Percentiles rank a stretch among this genome's conserved stretches.
These are phyloP conservation scores for Neopestalotiopsis clavispora DNA, from an alignment of 2,329 filamentous ascomycete genomes.

Conservation along the genomic window DNA sequence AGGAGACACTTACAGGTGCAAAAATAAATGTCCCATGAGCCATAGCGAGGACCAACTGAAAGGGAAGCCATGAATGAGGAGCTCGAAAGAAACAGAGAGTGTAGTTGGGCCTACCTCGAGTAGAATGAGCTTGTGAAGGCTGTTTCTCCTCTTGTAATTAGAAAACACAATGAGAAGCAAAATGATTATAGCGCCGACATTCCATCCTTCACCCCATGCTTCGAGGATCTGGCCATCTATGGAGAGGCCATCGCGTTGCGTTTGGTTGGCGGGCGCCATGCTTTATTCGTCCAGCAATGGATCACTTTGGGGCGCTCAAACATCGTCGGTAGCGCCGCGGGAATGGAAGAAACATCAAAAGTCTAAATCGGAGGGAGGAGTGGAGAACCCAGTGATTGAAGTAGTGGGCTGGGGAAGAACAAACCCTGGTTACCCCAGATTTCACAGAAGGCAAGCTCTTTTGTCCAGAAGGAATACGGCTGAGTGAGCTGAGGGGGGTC, in stretches of 20 bases:
- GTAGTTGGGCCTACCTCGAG: slow-evolving; percentile 42
- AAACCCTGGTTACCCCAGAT: background rate
- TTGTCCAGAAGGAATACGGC: background rate
- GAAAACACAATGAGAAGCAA: slow-evolving; percentile 52
- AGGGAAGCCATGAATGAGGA: slow-evolving; percentile 3
- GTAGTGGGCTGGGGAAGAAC: background rate
- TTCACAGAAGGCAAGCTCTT: background rate
- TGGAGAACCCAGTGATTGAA: background rate
- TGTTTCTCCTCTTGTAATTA: slow-evolving; percentile 52
- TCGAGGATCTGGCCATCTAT: slow-evolving; percentile 1
- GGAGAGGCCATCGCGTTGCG: background rate
- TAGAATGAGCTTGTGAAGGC: slow-evolving; percentile 55
- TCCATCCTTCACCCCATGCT: slow-evolving; percentile 5
- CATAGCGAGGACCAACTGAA: background rate
- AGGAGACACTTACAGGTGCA: background rate
- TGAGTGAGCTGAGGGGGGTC: background rate
- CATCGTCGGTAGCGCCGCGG: background rate
- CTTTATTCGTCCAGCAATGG: background rate
- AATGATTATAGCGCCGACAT: slow-evolving; percentile 49
- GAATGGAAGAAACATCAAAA: background rate
- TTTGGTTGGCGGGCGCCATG: background rate
- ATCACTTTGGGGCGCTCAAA: background rate
- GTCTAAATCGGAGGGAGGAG: background rate
- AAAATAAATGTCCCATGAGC: slow-evolving; percentile 9
- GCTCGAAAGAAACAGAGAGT: background rate